Evolutionary conservation across 768 basidiomycete genomes (phyloP), one percentile per base, ranked within the genome.

Genomic region (Lyophyllum decastes): DNA sequence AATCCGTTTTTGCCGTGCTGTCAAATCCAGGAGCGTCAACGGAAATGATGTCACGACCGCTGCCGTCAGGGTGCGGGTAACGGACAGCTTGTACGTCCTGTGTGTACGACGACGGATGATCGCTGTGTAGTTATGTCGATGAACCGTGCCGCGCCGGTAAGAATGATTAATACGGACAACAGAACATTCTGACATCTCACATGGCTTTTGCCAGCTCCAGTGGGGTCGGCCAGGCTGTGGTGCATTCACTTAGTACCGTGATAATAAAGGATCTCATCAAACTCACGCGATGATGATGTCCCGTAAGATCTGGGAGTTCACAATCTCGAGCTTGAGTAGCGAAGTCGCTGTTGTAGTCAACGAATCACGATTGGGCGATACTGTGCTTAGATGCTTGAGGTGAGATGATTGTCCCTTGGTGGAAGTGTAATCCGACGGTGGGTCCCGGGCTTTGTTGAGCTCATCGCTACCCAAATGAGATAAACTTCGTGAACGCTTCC

Each of bases 11-110:
- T n/a, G 57, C 52, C 3, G 65, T 64, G 52, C 71, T 68, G 26
- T 72, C 65, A 26, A n/a, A 69, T 17, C 68, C 68, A n/a, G 69
- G 69, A 4, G 69, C 68, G 47, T 70, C 69, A 30, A 70, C 61
- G 25, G 69, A 61, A 16, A 68, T 59, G 8, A 70, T 50, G 11
- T 56, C 60, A 41, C 63, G 64, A 4, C 49, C 53, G 52, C 56
- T 59, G n/a, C 55, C 57, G 10, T 61, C 44, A 34, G 63, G 64
- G 54, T 68, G 65, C 26, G 50, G 48, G 52, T 60, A 65, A 17
- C 58, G 46, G 46, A 65, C 43, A 8, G 62, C 52, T 38, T 57
- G 54, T 16, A 72, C 58, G 26, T 64, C 49, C 16, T 54, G 46
- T 22, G 70, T 69, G 54, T 58, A 66, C 1, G 5, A 34, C 41